A percentile compares a stretch with the other conserved stretches of the same genome.
These are phyloP conservation scores for Nakazawaea wickerhamii DNA, from an alignment of 805 yeast species.

Conservation along the genomic window DNA sequence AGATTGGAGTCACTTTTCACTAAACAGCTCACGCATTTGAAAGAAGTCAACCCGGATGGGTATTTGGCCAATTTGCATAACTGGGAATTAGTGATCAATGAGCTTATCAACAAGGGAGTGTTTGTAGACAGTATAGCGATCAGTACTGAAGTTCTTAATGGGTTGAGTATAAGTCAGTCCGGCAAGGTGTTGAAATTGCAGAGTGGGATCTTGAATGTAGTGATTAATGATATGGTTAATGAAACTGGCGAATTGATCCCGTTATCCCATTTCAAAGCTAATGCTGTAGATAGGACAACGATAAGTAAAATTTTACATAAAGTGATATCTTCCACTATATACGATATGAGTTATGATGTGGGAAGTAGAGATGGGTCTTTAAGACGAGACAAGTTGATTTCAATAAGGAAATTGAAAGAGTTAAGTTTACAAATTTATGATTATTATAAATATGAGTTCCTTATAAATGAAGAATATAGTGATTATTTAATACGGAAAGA, in stretches of 20 bases:
- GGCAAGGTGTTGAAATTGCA: neutral
- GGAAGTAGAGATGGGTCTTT: neutral
- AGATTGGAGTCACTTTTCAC: constrained; percentile 9
- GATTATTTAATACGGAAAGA: constrained; percentile 5
- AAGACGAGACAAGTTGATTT: constrained; percentile 1
- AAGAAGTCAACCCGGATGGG: constrained; percentile 10
- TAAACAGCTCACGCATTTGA: constrained; percentile 4
- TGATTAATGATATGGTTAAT: constrained; percentile 10
- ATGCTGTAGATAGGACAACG: neutral
- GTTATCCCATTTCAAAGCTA: neutral
- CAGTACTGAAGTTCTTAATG: constrained; percentile 1
- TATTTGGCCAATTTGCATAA: constrained; percentile 8
- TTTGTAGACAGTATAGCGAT: neutral
- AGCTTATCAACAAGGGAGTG: neutral
- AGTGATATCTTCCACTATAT: neutral
- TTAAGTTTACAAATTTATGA: constrained; percentile 1
- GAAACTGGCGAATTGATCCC: constrained; percentile 4
- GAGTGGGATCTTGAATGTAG: neutral
- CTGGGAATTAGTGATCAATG: constrained; percentile 8
- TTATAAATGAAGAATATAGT: constrained; percentile 5
- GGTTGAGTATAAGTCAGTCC: neutral
- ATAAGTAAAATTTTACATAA: neutral
- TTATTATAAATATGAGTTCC: constrained; percentile 3
- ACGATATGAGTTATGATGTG: constrained; percentile 1
- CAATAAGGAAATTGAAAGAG: neutral